Base-by-base conservation (phyloP, 768 basidiomycete species). In the Lactifluus subvellereus region DNA sequence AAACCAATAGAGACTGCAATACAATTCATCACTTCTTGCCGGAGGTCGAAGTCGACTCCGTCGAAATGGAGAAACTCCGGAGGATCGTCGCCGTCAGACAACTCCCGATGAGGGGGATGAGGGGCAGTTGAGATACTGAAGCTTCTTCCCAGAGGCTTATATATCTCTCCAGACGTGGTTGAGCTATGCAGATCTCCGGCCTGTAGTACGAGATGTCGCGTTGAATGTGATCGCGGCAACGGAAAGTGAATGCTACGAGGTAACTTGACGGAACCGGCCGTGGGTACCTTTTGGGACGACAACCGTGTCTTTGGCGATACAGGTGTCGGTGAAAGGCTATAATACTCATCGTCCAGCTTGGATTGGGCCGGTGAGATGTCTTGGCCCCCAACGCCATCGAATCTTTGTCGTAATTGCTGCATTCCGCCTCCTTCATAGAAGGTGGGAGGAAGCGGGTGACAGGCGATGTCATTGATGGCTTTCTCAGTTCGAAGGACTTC, bases 1-100 rank as follows among this genome's bases (percentile, higher is more conserved):
- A 99, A 80, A 4, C 97, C 97, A 61, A 99, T 98, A 2, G 94
- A 96, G 73, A 96, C 95, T 1, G 96, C 94, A 64, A 99, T 95
- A 73, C 93, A 96, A 0, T 90, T 89, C 93, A 98, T 94, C 37
- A 99, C 95, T 68, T 92, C 94, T 68, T 94, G 92, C 40, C 92
- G 84, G n/a, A 98, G 82, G 72, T 98, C 93, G 68, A 98, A 95
- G 22, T 95, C 92, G 30, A 87, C 88, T 8, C 76, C 77, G 37
- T 79, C 73, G 57, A 78, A 72, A 64, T 53, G 76, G 70, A 32
- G 40, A 50, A 65, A 40, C 57, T 66, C 51, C 13, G 64, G 54
- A 37, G 47, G 47, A n/a, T 62, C 48, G 27, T 52, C 47, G 37
- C 57, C 54, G 13, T 35, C 42, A 40, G 67, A 42, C 45, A 59